Evolutionary conservation across 768 basidiomycete species (phyloP).

Genomic region (Lactifluus piperatus): DNA sequence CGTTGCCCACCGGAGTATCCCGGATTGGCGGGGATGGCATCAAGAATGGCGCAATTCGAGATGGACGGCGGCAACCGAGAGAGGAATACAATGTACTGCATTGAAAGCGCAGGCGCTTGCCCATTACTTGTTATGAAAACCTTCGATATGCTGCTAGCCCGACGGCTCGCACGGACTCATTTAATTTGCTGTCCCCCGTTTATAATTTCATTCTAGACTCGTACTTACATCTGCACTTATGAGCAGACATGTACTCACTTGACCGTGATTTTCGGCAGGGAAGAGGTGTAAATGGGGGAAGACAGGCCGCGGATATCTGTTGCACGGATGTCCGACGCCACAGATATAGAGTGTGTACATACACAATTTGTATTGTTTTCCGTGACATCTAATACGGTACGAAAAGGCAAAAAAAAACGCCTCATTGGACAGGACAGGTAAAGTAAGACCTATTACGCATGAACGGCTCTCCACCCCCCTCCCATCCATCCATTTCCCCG

Average conservation of each 20-base stretch:
- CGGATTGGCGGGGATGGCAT: slow-evolving; percentile 7
- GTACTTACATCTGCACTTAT: slow-evolving; percentile 12
- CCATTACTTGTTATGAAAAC: slow-evolving; percentile 1
- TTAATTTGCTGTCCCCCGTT: background rate
- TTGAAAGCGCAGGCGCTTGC: slow-evolving; percentile 1
- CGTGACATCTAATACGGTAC: background rate
- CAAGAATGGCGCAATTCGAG: slow-evolving; percentile 5
- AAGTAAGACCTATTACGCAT: too few species aligned
- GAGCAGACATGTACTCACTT: slow-evolving; percentile 16
- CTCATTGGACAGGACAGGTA: background rate
- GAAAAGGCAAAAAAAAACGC: background rate
- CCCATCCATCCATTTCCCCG: background rate
- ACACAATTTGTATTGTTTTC: background rate
- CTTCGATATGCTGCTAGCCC: slow-evolving; percentile 12
- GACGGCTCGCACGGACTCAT: background rate
- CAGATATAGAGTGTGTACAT: background rate
- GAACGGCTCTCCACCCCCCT: too few species aligned
- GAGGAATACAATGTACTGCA: slow-evolving; percentile 6
- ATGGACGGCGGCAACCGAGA: slow-evolving; percentile 2
- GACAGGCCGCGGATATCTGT: slow-evolving; percentile 3
- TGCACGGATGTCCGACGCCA: background rate
- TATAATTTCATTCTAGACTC: slow-evolving; percentile 8
- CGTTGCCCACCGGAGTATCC: background rate
- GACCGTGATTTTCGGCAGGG: slow-evolving; percentile 5
- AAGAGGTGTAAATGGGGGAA: background rate